Evolutionary conservation across 192 early-diverging fungal genomes (phyloP).

Genomic region (Powellomyces hirtus): DNA sequence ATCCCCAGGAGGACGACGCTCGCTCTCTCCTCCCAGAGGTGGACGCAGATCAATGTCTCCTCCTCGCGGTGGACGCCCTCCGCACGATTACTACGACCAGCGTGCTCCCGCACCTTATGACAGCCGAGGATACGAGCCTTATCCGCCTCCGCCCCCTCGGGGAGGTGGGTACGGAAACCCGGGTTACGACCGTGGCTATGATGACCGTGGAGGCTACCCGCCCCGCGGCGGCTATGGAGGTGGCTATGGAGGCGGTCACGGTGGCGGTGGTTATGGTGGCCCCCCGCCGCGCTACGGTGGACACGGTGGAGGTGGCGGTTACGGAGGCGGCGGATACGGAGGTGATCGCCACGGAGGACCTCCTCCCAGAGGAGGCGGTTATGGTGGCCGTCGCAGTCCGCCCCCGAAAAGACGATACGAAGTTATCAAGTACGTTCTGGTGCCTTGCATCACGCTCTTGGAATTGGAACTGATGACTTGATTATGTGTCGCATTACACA

Average conservation of each 20-base stretch:
- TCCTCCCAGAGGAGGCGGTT: not conserved
- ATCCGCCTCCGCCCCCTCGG: constrained; percentile 11
- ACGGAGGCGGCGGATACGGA: constrained; percentile 28
- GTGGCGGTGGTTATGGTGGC: constrained; percentile 36
- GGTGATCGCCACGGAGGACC: not conserved
- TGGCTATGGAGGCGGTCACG: constrained; percentile 23
- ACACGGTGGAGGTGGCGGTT: no score
- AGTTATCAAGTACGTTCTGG: constrained; percentile 13
- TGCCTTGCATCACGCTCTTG: not conserved
- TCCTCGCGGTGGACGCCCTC: constrained; percentile 9
- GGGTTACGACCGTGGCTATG: constrained; percentile 35
- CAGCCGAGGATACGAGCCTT: constrained; percentile 26
- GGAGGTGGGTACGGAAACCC: constrained; percentile 2
- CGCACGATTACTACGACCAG: not conserved
- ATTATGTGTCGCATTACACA: constrained; percentile 16
- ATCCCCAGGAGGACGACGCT: no score
- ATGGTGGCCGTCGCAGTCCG: constrained; percentile 29
- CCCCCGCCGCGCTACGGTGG: constrained; percentile 15
- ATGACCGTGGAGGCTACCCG: constrained; percentile 18
- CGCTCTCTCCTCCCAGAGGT: no score
- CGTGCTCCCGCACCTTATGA: constrained; percentile 28
- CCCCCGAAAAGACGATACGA: constrained; percentile 34
- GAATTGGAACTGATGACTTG: not conserved
- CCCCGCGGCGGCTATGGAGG: constrained; percentile 18
- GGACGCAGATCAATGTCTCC: no score